These are phyloP conservation scores for Ceratobasidium theobromae DNA, from an alignment of 1,284 basidiomycete genomes.

Conservation along the genomic window DNA sequence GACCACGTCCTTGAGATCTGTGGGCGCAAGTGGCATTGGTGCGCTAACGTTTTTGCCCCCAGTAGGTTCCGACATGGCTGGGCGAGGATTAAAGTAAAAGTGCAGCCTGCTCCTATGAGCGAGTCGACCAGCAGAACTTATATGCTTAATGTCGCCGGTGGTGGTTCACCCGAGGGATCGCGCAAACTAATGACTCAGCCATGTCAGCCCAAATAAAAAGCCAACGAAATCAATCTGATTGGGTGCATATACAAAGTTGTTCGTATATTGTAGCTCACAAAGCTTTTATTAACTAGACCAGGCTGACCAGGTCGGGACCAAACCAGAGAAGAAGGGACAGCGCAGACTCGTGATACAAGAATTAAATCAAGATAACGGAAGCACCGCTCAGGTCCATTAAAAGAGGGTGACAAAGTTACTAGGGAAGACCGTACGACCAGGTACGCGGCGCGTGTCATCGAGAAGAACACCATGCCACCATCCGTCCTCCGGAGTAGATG, in stretches of 20 bases:
- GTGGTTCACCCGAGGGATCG: neutral
- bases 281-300: conserved; percentile 17
- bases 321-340: neutral
- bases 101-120: neutral
- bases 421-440: conserved; percentile 85
- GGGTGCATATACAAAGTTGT: neutral
- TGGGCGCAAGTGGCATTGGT: conserved; percentile 12
- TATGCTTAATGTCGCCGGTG: neutral
- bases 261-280: neutral
- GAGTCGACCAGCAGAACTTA: neutral
- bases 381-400: conserved; percentile 41
- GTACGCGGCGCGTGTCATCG: conserved; percentile 78
- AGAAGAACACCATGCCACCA: conserved; percentile 91
- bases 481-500: conserved; percentile 86
- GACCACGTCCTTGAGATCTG: conserved; percentile 1
- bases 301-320: conserved; percentile 4
- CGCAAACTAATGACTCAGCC: neutral
- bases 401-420: conserved; percentile 86
- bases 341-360: neutral
- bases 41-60: conserved; percentile 9
- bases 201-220: too few relatives aligned
- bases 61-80: neutral
- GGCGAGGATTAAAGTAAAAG: conserved; percentile 1
- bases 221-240: neutral
- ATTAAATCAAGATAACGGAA: neutral